These are phyloP conservation scores for Coemansia sp. DNA, from an alignment of 192 early-diverging fungal genomes.

Conservation along the genomic window DNA sequence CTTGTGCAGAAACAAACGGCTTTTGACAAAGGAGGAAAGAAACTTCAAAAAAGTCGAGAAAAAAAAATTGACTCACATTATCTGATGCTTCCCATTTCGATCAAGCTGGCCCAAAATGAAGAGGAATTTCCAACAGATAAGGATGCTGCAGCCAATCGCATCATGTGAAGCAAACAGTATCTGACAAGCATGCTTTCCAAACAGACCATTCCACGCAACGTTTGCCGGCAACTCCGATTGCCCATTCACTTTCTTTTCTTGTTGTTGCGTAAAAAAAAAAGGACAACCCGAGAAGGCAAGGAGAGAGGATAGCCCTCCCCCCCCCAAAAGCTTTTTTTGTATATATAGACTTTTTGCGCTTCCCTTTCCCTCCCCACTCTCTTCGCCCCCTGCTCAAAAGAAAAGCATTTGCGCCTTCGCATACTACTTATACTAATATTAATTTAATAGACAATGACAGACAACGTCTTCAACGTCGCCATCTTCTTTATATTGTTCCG, in stretches of 20 bases:
- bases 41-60: no score
- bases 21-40: background rate
- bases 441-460: constrained; percentile 31
- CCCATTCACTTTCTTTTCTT: background rate
- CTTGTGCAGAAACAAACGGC: background rate
- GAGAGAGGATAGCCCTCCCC: background rate
- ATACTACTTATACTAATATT: background rate
- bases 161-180: background rate
- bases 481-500: constrained; percentile 79
- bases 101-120: background rate
- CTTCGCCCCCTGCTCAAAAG: background rate
- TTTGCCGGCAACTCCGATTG: constrained; percentile 1
- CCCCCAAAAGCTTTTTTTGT: background rate
- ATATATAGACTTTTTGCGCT: background rate
- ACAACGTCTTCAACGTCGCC: constrained; percentile 64
- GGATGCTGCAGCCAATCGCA: constrained; percentile 3
- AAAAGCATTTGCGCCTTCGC: no score
- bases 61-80: background rate
- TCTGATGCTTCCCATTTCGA: background rate
- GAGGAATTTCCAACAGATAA: constrained; percentile 1
- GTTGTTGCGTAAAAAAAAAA: no score
- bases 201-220: constrained; percentile 1
- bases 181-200: background rate
- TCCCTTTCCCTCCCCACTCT: background rate
- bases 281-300: background rate